phyloP scores from a whole-genome alignment of 2,329 filamentous ascomycete species.

The Aureobasidium pullulans region DNA sequence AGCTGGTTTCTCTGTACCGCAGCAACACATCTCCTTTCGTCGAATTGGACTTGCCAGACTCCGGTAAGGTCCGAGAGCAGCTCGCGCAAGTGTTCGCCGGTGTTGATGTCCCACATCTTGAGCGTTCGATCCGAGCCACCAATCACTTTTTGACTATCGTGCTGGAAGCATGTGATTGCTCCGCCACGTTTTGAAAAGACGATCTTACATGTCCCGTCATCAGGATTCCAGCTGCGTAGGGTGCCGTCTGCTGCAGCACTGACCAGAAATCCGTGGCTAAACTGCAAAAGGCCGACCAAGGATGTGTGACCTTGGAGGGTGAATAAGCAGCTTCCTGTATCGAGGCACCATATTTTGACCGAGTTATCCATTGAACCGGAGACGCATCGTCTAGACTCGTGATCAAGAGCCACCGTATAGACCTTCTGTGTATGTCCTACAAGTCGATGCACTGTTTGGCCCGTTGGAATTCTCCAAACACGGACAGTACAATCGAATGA shows the following conservation, averaged over 20 bases:
- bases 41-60: slow-evolving; percentile 98
- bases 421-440: slow-evolving; percentile 88
- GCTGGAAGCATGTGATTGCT: slow-evolving; percentile 97
- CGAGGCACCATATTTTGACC: slow-evolving; percentile 95
- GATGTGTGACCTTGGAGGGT: slow-evolving; percentile 89
- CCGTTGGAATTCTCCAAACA: slow-evolving; percentile 96
- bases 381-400: slow-evolving; percentile 86
- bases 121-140: slow-evolving; percentile 90
- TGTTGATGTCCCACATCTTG: slow-evolving; percentile 97
- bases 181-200: slow-evolving; percentile 89
- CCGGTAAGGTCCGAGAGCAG: slow-evolving; percentile 85
- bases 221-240: slow-evolving; percentile 92
- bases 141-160: slow-evolving; percentile 93
- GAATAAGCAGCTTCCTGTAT: slow-evolving; percentile 74
- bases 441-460: slow-evolving; percentile 75
- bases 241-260: slow-evolving; percentile 95
- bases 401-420: slow-evolving; percentile 92
- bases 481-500: slow-evolving; percentile 94
- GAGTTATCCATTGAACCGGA: slow-evolving; percentile 97
- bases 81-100: slow-evolving; percentile 86
- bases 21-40: slow-evolving; percentile 88
- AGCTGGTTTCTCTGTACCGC: slow-evolving; percentile 87
- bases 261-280: slow-evolving; percentile 82
- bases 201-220: slow-evolving; percentile 81
- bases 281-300: slow-evolving; percentile 82